A percentile compares a stretch with the other conserved stretches of the same genome.
Conservation (phyloP, 192 early-diverging fungal species). For the Entomortierella chlamydospora region DNA sequence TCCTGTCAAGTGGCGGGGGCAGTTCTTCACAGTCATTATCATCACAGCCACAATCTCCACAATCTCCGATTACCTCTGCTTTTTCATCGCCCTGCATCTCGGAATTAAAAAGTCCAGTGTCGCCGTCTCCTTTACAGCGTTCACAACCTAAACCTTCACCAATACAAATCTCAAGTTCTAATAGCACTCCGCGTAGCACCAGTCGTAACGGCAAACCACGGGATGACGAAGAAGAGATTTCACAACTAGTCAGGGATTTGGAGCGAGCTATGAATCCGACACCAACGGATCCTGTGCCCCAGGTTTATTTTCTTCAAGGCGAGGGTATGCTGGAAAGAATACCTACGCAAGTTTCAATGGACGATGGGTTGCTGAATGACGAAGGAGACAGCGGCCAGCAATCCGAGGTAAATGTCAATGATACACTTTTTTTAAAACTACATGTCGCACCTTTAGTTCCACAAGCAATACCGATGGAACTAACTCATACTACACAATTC, state of each 20-base stretch:
- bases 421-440: too few relatives aligned
- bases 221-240: conserved; percentile 16
- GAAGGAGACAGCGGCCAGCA: conserved; percentile 13
- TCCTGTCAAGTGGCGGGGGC: neutral
- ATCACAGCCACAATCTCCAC: conserved; percentile 16
- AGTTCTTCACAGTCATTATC: neutral
- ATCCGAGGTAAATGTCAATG: conserved; percentile 22
- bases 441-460: too few relatives aligned
- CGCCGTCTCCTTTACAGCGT: conserved; percentile 23
- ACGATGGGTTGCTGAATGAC: conserved; percentile 29
- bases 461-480: too few relatives aligned
- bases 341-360: conserved; percentile 37
- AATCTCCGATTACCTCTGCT: neutral
- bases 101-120: conserved; percentile 10
- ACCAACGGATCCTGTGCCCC: conserved; percentile 34
- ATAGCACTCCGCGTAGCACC: neutral
- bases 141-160: conserved; percentile 34
- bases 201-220: neutral
- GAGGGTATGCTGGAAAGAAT: conserved; percentile 29
- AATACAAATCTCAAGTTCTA: conserved; percentile 16
- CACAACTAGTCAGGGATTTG: conserved; percentile 34
- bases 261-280: conserved; percentile 50
- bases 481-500: too few relatives aligned
- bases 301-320: conserved; percentile 42
- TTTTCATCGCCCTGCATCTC: neutral